phyloP scores from a whole-genome alignment of 2,329 filamentous ascomycete genomes.

The Aspergillus pseudonomiae region DNA sequence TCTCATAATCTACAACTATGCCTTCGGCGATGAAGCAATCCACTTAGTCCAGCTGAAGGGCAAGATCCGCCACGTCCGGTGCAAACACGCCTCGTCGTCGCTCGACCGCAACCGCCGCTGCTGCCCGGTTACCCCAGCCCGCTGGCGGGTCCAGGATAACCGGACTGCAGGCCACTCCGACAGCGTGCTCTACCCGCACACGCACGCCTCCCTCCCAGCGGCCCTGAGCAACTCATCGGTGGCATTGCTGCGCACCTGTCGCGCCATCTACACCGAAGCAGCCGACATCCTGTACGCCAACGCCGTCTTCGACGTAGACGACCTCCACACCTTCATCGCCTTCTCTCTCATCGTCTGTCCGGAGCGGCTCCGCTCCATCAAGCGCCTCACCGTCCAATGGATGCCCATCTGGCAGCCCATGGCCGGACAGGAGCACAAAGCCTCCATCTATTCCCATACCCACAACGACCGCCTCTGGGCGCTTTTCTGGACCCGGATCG shows the following conservation, averaged over 20 bases:
- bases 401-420: constrained; percentile 40
- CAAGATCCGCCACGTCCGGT: constrained; percentile 41
- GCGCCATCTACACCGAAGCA: constrained; percentile 39
- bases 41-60: constrained; percentile 41
- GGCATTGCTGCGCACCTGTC: constrained; percentile 36
- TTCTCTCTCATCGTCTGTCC: constrained; percentile 31
- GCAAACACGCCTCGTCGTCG: constrained; percentile 25
- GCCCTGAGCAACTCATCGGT: constrained; percentile 28
- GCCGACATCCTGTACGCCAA: constrained; percentile 32
- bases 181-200: constrained; percentile 40
- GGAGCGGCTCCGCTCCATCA: constrained; percentile 21
- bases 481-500: constrained; percentile 33
- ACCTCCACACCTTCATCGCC: constrained; percentile 40
- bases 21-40: constrained; percentile 38
- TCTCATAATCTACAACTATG: constrained; percentile 41
- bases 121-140: constrained; percentile 35
- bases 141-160: constrained; percentile 30
- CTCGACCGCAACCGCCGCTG: constrained; percentile 36
- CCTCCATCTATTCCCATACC: constrained; percentile 40
- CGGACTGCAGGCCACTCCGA: neutral
- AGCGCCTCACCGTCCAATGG: constrained; percentile 35
- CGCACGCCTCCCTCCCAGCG: constrained; percentile 27
- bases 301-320: constrained; percentile 39
- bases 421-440: constrained; percentile 30
- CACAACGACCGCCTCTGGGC: constrained; percentile 40